A percentile compares a stretch with the other conserved stretches of the same genome.
phyloP scores from a whole-genome alignment of 495 filamentous ascomycete species.

The Penicillium samsonianum region DNA sequence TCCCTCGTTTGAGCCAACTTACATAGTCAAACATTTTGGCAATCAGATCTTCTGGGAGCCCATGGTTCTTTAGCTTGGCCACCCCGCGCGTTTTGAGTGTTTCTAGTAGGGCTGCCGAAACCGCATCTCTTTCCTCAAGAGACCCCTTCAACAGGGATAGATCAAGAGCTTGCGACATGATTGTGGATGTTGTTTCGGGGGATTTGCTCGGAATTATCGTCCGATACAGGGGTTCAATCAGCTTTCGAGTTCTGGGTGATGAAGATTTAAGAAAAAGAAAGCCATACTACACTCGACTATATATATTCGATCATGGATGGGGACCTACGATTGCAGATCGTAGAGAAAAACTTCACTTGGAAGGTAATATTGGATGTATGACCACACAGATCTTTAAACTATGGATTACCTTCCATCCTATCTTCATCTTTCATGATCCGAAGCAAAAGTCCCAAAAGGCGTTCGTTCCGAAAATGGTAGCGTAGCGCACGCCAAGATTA shows the following conservation, averaged over 20 bases:
- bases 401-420: conserved; percentile 1
- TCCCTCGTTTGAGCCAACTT: not conserved
- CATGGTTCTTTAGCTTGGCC: conserved; percentile 31
- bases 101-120: conserved; percentile 19
- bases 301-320: too few species aligned
- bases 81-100: conserved; percentile 28
- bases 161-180: conserved; percentile 23
- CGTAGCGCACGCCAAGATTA: not conserved
- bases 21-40: conserved; percentile 29
- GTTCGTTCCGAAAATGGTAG: not conserved
- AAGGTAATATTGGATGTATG: not conserved
- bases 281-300: not conserved
- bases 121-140: conserved; percentile 20
- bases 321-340: too few species aligned
- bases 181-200: not conserved
- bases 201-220: not conserved
- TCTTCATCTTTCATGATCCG: not conserved
- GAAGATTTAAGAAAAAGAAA: not conserved
- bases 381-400: too few species aligned
- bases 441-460: not conserved
- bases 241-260: not conserved
- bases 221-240: too few species aligned
- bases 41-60: conserved; percentile 26
- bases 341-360: not conserved
- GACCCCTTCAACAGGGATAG: conserved; percentile 28